A percentile compares a stretch with the other conserved stretches of the same genome.
Conservation (phyloP, 345 rosid genomes). For the Populus alba region DNA sequence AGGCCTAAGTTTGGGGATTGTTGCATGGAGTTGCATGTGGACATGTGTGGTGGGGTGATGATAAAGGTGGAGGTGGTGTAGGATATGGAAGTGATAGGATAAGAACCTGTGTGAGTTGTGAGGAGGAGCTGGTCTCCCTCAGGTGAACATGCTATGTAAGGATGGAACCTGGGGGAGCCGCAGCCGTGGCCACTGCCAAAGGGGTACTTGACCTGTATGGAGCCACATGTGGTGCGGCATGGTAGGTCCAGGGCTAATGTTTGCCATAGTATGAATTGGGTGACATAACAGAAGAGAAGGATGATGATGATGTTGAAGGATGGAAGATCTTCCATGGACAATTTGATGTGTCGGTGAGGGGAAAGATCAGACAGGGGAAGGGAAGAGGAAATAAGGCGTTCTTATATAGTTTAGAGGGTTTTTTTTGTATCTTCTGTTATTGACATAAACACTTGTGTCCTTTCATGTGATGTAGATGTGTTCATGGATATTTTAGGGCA, state of each 20-base stretch:
- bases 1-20: constrained; percentile 40
- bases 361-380: background rate
- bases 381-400: background rate
- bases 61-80: constrained; percentile 35
- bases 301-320: constrained; percentile 13
- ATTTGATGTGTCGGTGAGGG: background rate
- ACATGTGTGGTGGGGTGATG: constrained; percentile 40
- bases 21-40: constrained; percentile 50
- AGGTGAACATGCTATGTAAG: constrained; percentile 36
- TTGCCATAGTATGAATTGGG: background rate
- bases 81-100: constrained; percentile 45
- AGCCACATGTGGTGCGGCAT: constrained; percentile 41
- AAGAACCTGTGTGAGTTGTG: constrained; percentile 47
- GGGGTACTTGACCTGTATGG: constrained; percentile 45
- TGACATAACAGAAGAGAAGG: background rate
- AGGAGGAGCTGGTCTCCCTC: constrained; percentile 30
- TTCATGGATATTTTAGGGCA: background rate
- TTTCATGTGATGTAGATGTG: background rate
- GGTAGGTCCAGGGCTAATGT: constrained; percentile 6
- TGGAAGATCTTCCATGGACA: constrained; percentile 11
- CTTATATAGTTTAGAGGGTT: background rate
- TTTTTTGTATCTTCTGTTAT: background rate
- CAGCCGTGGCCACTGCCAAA: constrained; percentile 49
- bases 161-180: constrained; percentile 45
- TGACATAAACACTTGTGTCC: background rate